These are phyloP conservation scores for Metarhizium sp. DNA, from an alignment of 2,329 filamentous ascomycete genomes.

Conservation along the genomic window DNA sequence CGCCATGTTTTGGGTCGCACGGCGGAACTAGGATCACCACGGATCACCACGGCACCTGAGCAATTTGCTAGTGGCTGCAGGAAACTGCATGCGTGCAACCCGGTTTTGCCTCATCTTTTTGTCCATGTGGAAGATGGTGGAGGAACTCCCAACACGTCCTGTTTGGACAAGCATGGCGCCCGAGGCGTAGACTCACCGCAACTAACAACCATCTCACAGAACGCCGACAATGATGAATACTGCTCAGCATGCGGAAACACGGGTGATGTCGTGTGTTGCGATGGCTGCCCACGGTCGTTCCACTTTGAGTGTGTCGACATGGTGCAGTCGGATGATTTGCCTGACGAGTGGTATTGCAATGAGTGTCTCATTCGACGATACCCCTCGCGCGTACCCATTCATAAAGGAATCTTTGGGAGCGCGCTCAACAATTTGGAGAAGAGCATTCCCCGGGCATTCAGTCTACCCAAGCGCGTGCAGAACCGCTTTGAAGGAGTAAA, in stretches of 20 bases:
- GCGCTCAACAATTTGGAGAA: slow-evolving; percentile 57
- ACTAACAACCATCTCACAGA: slow-evolving; percentile 23
- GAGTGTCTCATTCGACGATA: slow-evolving; percentile 48
- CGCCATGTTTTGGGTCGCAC: slow-evolving; percentile 5
- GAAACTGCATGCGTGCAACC: not conserved
- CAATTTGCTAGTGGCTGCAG: slow-evolving; percentile 3
- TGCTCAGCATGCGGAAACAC: slow-evolving; percentile 79
- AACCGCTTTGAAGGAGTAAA: slow-evolving; percentile 72
- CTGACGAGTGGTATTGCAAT: slow-evolving; percentile 80
- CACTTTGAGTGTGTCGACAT: slow-evolving; percentile 86
- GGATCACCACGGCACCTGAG: not conserved
- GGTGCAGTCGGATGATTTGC: slow-evolving; percentile 55
- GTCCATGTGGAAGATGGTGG: not conserved
- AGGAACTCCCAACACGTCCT: not conserved
- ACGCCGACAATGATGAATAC: slow-evolving; percentile 73
- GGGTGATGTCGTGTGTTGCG: slow-evolving; percentile 85
- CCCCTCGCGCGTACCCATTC: slow-evolving; percentile 34
- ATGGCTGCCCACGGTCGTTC: slow-evolving; percentile 82
- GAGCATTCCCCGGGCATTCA: slow-evolving; percentile 63
- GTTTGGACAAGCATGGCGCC: not conserved
- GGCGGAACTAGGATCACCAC: slow-evolving; percentile 3
- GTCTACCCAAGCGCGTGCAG: slow-evolving; percentile 61
- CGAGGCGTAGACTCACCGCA: not conserved
- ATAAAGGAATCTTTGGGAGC: slow-evolving; percentile 48
- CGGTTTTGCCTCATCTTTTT: slow-evolving; percentile 1